Evolutionary conservation across 1,284 basidiomycete genomes (phyloP), one percentile per base, ranked within the genome.

Genomic region (Athelia sp.): DNA sequence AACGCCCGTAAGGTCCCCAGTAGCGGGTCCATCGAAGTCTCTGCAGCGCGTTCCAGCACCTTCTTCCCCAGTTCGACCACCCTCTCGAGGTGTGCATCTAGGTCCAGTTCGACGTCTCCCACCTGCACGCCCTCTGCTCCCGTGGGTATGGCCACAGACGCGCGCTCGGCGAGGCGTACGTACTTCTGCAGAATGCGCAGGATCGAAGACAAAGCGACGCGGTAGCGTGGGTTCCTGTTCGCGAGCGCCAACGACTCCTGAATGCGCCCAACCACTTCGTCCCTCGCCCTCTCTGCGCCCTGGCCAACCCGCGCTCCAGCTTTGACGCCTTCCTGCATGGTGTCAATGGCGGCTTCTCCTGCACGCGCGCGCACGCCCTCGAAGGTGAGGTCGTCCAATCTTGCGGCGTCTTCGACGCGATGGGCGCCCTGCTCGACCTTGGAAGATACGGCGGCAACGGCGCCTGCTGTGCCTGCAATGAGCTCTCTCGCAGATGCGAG

Each of bases 401-500:
- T 55, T 26, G 54, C 55, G 6, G 58, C 51, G 19, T 53, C 52
- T 36, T 60, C 62, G 8, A 68, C 58, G 6, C 55, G 49, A 32
- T 56, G 58, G 2, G 67, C 66, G 11, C 56, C 61, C 11, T 56
- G 60, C 44, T 69, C 63, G 1, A 73, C 65, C 35, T 63, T 55
- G 9, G 56, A 52, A 1, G 74, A 75, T 13, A 66, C 61, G 4
- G 60, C 56, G 11, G 60, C 67, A 8, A 77, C 62, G 23, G 70
- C 63, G 3, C 62, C 56, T 4, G 73, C 72, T 1, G 64, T 58
- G 44, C 70, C 67, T 1, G 70, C 69, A 2, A 74, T 47, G 3
- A 71, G 59, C 31, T 74, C 66, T 8, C 71, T 66, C 1, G 64
- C 56, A 1, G 71, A 65, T 11, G 62, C 48, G 15, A 75, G 54